Base-by-base conservation (phyloP, 331 rosid species). In the Cydonia oblonga region DNA sequence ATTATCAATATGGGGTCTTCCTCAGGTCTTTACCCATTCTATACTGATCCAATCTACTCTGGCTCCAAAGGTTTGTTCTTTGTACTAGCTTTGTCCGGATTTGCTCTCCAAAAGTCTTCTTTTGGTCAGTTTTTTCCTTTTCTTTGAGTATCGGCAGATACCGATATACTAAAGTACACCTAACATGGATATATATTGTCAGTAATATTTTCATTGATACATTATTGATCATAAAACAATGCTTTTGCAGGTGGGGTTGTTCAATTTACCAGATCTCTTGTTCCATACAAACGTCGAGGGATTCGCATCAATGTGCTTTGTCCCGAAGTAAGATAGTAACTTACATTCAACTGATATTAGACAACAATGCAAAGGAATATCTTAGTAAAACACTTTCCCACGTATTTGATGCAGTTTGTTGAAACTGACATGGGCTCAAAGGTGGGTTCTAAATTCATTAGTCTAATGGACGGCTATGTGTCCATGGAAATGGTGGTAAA, bases 241-340 rank as follows among this genome's bases (percentile, higher is more conserved):
- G 18, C 16, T 40, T 26, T 51, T 77, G 59, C 81, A 93, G 97
- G 95, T 42, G 98, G 98, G 9, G 90, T 90, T 84, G 88, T 93
- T 70, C 82, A 87, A 88, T 93, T 93, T 85, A 83, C 95, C 66
- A 87, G 97, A 84, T 66, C 98, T 75, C 98, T 93, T 62, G 67
- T 35, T 44, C 87, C 75, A 16, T 85, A 75, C 81, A 86, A 85
- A 83, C 91, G 77, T 68, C 64, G 69, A 79, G 97, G 98, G 72
- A 93, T 93, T 84, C 95, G 98, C 29, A 46, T 93, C 79, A 93
- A 93, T 74, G 98, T 89, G 74, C 90, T 93, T 78, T 90, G 96
- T 79, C 98, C 98, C 57, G 98, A 93, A 90, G 98, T 93, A 79
- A 81, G 81, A 70, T 51, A 78, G 20, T 54, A 10, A 26, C 66